Evolutionary conservation across 768 basidiomycete species (phyloP), one percentile per base, ranked within the genome.

Genomic region (Boletellus ananiceps): DNA sequence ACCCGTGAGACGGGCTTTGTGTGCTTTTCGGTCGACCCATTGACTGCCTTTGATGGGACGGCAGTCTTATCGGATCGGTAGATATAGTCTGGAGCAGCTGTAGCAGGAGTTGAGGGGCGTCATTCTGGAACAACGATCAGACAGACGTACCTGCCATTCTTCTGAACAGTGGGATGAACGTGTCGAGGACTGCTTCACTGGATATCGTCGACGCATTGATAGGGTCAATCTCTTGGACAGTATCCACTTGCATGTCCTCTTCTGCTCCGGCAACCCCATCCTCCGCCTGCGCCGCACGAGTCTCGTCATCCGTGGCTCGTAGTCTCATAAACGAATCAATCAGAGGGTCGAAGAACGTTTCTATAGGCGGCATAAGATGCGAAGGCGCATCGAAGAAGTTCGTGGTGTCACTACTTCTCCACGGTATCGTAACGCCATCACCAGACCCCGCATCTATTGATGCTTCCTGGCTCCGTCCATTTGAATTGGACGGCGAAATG

Each of bases 351-450:
- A 89, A 95, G 40, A 95, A 67, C 25, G 73, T 71, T 45, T 82
- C 78, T 48, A 92, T 68, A 5, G 91, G 81, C 13, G 92, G 89
- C 63, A 86, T 75, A 40, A 88, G 76, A 69, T 92, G 84, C 33
- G 86, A 79, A 12, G 91, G 86, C 8, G 76, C 77, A 56, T 82
- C 77, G 57, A 91, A 85, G 33, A 84, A 66, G 41, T 65, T 67
- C 32, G 71, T 65, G 45, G 71, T 70, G 44, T 74, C 74, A 54
- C 67, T 76, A 61, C 66, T 70, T 55, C 65, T 69, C 69, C 68
- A 70, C 19, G 65, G 67, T 52, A 63, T 54, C 11, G 59, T 49
- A 33, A 56, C 43, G 6, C 50, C 54, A 33, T 51, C 44, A 5
- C 50, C 49, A 13, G 64, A 56, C 50, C 36, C 51, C 14, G 49